Conservation (phyloP, 106 monocot species). For the Gastrodia elata region DNA sequence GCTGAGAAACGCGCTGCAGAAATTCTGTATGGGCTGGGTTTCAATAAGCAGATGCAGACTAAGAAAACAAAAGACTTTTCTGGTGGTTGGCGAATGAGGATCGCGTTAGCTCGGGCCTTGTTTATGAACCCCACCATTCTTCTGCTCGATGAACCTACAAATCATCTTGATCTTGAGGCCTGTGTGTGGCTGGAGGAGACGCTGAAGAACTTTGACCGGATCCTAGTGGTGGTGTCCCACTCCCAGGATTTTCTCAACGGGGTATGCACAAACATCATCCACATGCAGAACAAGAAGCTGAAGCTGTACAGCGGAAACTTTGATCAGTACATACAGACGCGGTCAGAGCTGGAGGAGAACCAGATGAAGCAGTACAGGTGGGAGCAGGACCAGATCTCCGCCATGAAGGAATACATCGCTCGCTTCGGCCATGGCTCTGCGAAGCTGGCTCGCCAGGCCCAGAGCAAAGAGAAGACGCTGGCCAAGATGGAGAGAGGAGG, state of each 20-base stretch:
- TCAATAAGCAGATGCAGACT: constrained; percentile 88
- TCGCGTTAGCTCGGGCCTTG: constrained; percentile 87
- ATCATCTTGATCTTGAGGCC: constrained; percentile 97
- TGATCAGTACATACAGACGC: constrained; percentile 85
- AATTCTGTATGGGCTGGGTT: constrained; percentile 89
- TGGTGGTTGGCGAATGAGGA: constrained; percentile 99
- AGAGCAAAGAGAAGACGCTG: constrained; percentile 96
- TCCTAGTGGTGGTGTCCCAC: constrained; percentile 87
- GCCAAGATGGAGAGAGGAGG: constrained; percentile 99
- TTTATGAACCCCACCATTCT: constrained; percentile 99
- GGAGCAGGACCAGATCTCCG: constrained; percentile 95
- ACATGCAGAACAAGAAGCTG: constrained; percentile 93
- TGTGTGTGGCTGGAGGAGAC: constrained; percentile 97
- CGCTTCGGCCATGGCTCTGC: constrained; percentile 98
- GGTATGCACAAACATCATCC: constrained; percentile 95
- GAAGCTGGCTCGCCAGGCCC: constrained; percentile 93
- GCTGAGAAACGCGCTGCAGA: constrained; percentile 99
- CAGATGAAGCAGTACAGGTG: constrained; percentile 99
- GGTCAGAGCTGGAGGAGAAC: constrained; percentile 88
- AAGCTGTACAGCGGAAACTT: constrained; percentile 90
- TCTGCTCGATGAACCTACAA: constrained; percentile 94
- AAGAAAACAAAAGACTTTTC: constrained; percentile 97
- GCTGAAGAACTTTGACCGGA: constrained; percentile 85
- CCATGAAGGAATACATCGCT: constrained; percentile 97
- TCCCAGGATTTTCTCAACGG: constrained; percentile 98